A percentile compares a stretch with the other conserved stretches of the same genome.
phyloP scores from a whole-genome alignment of 73 alveolate species.

The Symbiodinium pilosum region DNA sequence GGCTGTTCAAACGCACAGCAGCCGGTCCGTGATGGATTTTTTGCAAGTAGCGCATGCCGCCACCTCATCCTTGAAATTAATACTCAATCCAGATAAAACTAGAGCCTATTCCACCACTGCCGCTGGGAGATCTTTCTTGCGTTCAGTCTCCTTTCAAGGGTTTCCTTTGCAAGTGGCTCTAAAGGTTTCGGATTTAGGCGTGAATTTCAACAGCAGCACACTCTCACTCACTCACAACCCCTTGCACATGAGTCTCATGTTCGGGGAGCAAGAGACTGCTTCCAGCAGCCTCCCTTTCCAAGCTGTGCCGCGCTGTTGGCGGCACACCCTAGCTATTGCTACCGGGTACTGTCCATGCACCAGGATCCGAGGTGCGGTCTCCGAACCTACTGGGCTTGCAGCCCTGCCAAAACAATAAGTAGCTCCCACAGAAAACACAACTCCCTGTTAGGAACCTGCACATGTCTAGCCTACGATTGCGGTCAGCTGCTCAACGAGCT shows the following conservation, averaged over 20 bases:
- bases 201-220: not conserved
- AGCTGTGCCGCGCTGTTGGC: not conserved
- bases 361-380: conserved; percentile 28
- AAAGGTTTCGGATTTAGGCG: not conserved
- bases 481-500: too few species aligned
- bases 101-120: not conserved
- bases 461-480: too few species aligned
- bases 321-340: conserved; percentile 19
- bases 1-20: not conserved
- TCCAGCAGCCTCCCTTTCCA: not conserved
- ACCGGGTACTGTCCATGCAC: conserved; percentile 13
- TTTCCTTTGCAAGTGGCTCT: not conserved
- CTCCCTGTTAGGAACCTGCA: too few species aligned
- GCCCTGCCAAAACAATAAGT: not conserved
- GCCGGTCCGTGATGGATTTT: not conserved
- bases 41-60: not conserved
- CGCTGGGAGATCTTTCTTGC: not conserved
- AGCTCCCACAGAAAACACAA: not conserved
- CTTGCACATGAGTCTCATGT: conserved; percentile 24
- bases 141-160: not conserved
- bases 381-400: not conserved
- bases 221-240: conserved; percentile 27
- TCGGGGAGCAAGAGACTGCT: conserved; percentile 14
- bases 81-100: not conserved
- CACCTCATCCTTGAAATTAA: not conserved